Conservation (phyloP, 192 early-diverging fungal genomes). For the Entophlyctis luteolus region DNA sequence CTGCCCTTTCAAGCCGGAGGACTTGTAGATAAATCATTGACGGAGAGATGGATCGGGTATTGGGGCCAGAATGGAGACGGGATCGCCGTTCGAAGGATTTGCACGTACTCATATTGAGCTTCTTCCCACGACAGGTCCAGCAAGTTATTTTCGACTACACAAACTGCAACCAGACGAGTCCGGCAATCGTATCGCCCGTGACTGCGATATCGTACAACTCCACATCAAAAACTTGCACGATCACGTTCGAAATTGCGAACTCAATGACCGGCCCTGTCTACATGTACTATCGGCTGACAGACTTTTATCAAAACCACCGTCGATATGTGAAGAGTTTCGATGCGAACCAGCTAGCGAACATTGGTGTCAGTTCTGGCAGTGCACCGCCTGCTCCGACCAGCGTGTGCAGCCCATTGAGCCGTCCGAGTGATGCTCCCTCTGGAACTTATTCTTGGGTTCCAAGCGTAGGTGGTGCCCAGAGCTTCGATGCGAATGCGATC, state of each 20-base stretch:
- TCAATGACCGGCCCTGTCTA: slow-evolving; percentile 75
- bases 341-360: slow-evolving; percentile 64
- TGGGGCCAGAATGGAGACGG: too few relatives aligned
- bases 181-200: slow-evolving; percentile 11
- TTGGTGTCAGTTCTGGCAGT: not conserved
- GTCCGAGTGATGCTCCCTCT: slow-evolving; percentile 15
- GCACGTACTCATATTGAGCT: too few relatives aligned
- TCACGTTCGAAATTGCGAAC: slow-evolving; percentile 64
- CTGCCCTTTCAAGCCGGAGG: too few relatives aligned
- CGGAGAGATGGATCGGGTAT: too few relatives aligned
- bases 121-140: too few relatives aligned
- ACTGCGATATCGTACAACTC: slow-evolving; percentile 33
- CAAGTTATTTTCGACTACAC: slow-evolving; percentile 95
- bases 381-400: slow-evolving; percentile 4
- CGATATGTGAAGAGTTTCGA: slow-evolving; percentile 90
- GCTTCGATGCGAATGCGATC: slow-evolving; percentile 27
- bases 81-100: too few relatives aligned
- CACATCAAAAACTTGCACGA: slow-evolving; percentile 56
- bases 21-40: too few relatives aligned
- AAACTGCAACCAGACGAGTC: slow-evolving; percentile 50
- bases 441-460: slow-evolving; percentile 10
- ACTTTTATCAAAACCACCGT: slow-evolving; percentile 99
- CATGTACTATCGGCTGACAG: slow-evolving; percentile 92
- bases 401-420: slow-evolving; percentile 6
- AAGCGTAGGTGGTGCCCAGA: not conserved